These are phyloP conservation scores for Phaeophleospora eucalypticola DNA, from an alignment of 2,329 filamentous ascomycete species.

Conservation along the genomic window DNA sequence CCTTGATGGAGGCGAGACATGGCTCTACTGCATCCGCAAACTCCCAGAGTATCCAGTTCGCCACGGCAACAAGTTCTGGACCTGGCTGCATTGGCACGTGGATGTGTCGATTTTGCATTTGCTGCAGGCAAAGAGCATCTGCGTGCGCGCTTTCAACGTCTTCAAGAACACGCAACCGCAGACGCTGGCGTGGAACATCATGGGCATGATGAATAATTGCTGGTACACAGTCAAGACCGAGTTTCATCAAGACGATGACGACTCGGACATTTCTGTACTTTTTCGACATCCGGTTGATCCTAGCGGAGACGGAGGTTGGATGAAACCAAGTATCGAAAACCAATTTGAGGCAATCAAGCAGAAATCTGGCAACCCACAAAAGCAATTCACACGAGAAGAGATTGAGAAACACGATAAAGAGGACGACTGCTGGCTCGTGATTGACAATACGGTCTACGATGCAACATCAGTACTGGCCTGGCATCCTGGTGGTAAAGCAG, in stretches of 20 bases:
- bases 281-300: conserved; percentile 49
- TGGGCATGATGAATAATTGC: conserved; percentile 55
- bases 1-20: conserved; percentile 45
- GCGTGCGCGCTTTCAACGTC: conserved; percentile 47
- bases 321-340: conserved; percentile 46
- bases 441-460: conserved; percentile 52
- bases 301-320: conserved; percentile 48
- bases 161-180: conserved; percentile 51
- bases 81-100: conserved; percentile 52
- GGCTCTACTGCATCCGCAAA: conserved; percentile 48
- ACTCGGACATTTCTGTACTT: conserved; percentile 33
- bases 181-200: conserved; percentile 46
- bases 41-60: conserved; percentile 48
- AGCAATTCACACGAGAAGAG: conserved; percentile 51
- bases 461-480: conserved; percentile 46
- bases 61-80: conserved; percentile 53
- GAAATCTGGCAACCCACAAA: conserved; percentile 43
- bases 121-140: conserved; percentile 41
- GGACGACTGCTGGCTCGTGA: conserved; percentile 52
- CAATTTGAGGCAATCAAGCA: conserved; percentile 45
- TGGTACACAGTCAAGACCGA: conserved; percentile 46
- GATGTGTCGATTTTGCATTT: conserved; percentile 46
- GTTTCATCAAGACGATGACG: conserved; percentile 33
- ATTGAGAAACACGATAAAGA: conserved; percentile 50
- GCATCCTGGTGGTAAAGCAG: conserved; percentile 49